These are phyloP conservation scores for Globisporangium iwayamae DNA, from an alignment of 352 stramenopile species.

Conservation along the genomic window DNA sequence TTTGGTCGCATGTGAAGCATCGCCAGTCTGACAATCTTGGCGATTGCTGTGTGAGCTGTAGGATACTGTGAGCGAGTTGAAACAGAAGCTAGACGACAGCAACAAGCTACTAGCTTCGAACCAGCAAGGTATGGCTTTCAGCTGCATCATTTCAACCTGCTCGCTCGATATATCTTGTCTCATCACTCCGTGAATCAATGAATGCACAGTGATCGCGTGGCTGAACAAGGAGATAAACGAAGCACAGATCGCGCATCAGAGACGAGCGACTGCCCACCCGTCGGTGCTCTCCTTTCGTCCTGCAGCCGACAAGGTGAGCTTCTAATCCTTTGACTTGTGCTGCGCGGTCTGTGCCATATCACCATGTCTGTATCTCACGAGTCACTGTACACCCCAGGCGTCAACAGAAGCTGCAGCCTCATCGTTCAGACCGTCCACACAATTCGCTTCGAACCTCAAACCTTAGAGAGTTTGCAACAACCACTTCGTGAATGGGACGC, in stretches of 20 bases:
- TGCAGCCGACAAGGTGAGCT: conserved; percentile 32
- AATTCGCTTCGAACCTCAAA: conserved; percentile 19
- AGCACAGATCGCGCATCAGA: conserved; percentile 70
- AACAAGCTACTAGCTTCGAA: conserved; percentile 87
- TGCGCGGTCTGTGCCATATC: neutral
- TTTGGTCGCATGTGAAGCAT: neutral
- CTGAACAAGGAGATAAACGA: conserved; percentile 92
- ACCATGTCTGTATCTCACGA: neutral
- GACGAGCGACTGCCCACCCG: conserved; percentile 54
- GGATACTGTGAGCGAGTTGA: conserved; percentile 67
- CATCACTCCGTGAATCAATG: neutral
- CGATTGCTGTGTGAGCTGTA: conserved; percentile 10
- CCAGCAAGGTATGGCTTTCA: conserved; percentile 66
- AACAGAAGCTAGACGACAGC: conserved; percentile 84
- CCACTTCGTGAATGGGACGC: neutral
- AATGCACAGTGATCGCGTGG: conserved; percentile 76
- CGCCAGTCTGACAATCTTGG: neutral
- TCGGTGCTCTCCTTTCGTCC: conserved; percentile 70
- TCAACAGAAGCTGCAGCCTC: conserved; percentile 3
- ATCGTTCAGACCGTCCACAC: conserved; percentile 4
- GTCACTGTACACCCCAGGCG: neutral
- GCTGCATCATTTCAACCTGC: neutral
- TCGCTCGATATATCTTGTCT: neutral
- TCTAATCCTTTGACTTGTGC: neutral
- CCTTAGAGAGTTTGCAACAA: conserved; percentile 4